phyloP scores from a whole-genome alignment of 1,139 yeast species.

The Wickerhamiella infanticola region DNA sequence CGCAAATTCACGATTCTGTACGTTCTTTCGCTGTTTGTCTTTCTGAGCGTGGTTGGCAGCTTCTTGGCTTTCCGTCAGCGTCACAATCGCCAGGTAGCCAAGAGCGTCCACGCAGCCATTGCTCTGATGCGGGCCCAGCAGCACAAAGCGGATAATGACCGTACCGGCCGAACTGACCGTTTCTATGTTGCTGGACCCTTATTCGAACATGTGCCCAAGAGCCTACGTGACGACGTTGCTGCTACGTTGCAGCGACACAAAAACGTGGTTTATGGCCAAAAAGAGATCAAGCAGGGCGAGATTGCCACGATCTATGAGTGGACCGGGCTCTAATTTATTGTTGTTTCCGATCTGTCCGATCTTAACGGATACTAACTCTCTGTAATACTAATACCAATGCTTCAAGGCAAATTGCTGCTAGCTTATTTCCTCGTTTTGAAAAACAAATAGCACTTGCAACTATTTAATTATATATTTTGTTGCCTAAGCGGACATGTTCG shows the following conservation, averaged over 20 bases:
- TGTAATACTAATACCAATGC: not conserved
- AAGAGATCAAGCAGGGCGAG: slow-evolving; percentile 64
- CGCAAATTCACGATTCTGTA: slow-evolving; percentile 1
- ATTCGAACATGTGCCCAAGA: slow-evolving; percentile 7
- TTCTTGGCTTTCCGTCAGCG: not conserved
- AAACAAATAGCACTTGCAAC: too few species aligned
- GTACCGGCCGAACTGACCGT: slow-evolving; percentile 6
- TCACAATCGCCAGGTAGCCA: not conserved
- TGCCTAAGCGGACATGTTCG: too few species aligned
- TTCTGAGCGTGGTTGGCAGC: not conserved
- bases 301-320: slow-evolving; percentile 85
- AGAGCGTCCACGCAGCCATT: slow-evolving; percentile 4
- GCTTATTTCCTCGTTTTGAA: too few species aligned
- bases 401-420: too few species aligned
- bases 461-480: too few species aligned
- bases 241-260: slow-evolving; percentile 48
- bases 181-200: slow-evolving; percentile 8
- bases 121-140: slow-evolving; percentile 7
- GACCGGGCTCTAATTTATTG: slow-evolving; percentile 31
- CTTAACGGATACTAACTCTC: not conserved
- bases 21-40: not conserved
- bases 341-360: not conserved
- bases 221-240: slow-evolving; percentile 44
- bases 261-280: slow-evolving; percentile 41
- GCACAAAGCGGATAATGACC: slow-evolving; percentile 8